Base-by-base conservation (phyloP, 371 early-diverging fungal species). In the Phascolomyces articulosus region DNA sequence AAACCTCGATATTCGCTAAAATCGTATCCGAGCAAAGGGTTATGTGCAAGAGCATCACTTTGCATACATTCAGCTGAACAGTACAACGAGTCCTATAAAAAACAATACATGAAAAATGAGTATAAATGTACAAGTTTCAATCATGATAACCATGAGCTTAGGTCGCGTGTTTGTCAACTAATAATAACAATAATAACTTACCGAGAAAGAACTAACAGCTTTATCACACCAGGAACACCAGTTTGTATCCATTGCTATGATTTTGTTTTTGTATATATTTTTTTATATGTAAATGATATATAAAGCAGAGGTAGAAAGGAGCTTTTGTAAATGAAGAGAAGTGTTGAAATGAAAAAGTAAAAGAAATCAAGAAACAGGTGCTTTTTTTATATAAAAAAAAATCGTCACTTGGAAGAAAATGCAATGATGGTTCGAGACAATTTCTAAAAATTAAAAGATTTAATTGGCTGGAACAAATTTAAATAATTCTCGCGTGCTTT, bases 21-120 rank as follows among this genome's bases (percentile, higher is more conserved):
- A 20, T 70, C 64, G 34, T 70, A 70, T 11, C 66, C 71, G 18
- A 66, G 62, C 61, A 70, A 59, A 20, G 71, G 71, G 21, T 63
- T 64, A 51, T 63, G 67, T 13, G 51, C 27, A 20, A 67, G 26
- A 1, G 72, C 72, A 48, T 72, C 72, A 48, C 60, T 63, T 13
- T 60, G 58, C 20, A 72, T 24, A 51, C 72, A 72, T 15, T 65
- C 68, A 53, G 68, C 68, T 18, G 72, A 72, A 56, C 72, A 72
- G 53, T 72, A 72, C 3, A 72, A 38, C 7, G 72, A 72, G 58
- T 66, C 60, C 68, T 68, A 55, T n/a, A n/a, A n/a, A n/a, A n/a
- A 23, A 29, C 29, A 9, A 15, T 18, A 49, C 21, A n/a, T 24
- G 11, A 24, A 51, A 24, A 13, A 23, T 13, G n/a, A 44, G 44